Base-by-base conservation (phyloP, 441 rosid genomes). In the Populus trichocarpa region DNA sequence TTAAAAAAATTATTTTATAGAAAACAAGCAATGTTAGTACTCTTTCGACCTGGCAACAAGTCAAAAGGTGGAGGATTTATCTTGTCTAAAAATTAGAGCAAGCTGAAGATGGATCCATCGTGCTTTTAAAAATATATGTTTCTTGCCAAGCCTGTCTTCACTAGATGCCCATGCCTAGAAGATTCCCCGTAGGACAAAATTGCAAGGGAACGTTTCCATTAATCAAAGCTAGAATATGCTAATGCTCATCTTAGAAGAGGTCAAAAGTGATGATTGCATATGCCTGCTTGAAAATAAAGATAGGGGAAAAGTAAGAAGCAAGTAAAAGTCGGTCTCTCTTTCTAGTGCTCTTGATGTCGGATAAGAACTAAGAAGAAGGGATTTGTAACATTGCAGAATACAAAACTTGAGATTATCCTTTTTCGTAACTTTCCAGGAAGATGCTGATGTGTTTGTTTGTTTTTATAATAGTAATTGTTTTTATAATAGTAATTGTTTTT, bases 171-270 rank as follows among this genome's bases (percentile, higher is more conserved):
- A 3, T 36, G 5, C 53, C 22, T 72, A 25, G n/a, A 63, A 73
- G 50, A 20, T 35, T 53, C 64, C 13, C 65, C 20, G 0, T 11
- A 22, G 6, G 67, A 59, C 70, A 32, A 76, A 67, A 67, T 71
- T 76, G 81, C 4, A 12, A 1, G 14, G 57, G 75, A 35, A 64
- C 63, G 64, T 35, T 23, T 66, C 80, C 80, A n/a, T 36, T 59
- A 61, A 76, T 6, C 30, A 67, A 75, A 75, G 26, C 71, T 76
- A 72, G 84, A 83, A 83, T 83, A 85, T 81, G 83, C 87, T 76
- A 25, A 67, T 50, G 65, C 78, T 69, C 30, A 50, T 9, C 75
- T 38, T 33, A 9, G 67, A 74, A 46, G 57, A 46, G 57, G 50
- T 33, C 36, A 33, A 33, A 6, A 33, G 36, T 33, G 46, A 40